Evolutionary conservation across 805 yeast species (phyloP).

Genomic region (Teunomyces barrocoloradensis): DNA sequence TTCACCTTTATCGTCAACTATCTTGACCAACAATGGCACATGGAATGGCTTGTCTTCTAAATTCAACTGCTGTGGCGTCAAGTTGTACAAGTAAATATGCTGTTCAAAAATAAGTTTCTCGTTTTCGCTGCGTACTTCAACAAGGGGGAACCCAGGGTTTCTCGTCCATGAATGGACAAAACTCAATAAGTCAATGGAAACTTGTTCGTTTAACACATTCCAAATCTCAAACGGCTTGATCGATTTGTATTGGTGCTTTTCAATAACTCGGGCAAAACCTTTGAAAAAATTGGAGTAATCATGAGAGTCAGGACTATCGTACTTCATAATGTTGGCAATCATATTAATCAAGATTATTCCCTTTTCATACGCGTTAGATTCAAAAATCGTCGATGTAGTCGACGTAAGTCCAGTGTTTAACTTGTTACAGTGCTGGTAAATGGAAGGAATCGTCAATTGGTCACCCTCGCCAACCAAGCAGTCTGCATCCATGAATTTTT

Average conservation of each 20-base stretch:
- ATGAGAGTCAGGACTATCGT: conserved; percentile 17
- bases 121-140: conserved; percentile 32
- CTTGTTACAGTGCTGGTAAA: conserved; percentile 31
- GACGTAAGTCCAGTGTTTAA: conserved; percentile 21
- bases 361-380: conserved; percentile 52
- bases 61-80: conserved; percentile 21
- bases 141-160: conserved; percentile 57
- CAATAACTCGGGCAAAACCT: conserved; percentile 39
- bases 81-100: conserved; percentile 32
- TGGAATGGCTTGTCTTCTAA: conserved; percentile 61
- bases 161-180: conserved; percentile 62
- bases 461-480: conserved; percentile 19
- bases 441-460: conserved; percentile 27
- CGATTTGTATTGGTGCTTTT: conserved; percentile 29
- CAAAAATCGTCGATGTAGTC: conserved; percentile 45
- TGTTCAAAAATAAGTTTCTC: conserved; percentile 34
- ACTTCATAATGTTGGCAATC: conserved; percentile 45
- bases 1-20: conserved; percentile 26
- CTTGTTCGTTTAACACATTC: conserved; percentile 36
- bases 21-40: conserved; percentile 52
- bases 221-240: conserved; percentile 55
- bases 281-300: conserved; percentile 27
- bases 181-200: conserved; percentile 44
- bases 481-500: conserved; percentile 36
- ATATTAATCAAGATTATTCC: conserved; percentile 56